phyloP scores from a whole-genome alignment of 768 basidiomycete genomes.

The Tylopilus vinaceipallidus region DNA sequence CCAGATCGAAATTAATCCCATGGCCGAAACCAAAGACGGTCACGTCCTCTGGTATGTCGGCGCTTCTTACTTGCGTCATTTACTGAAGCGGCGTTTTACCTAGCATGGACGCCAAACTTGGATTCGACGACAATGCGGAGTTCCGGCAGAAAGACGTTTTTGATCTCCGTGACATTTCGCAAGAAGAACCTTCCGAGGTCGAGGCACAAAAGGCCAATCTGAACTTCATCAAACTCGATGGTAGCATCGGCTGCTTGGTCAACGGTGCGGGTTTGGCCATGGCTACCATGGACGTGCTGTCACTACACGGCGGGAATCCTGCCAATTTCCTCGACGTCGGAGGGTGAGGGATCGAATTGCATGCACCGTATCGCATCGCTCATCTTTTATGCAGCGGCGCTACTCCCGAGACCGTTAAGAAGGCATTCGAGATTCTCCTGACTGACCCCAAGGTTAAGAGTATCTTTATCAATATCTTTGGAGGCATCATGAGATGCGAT shows the following conservation, averaged over 20 bases:
- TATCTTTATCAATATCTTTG: constrained; percentile 98
- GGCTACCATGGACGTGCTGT: constrained; percentile 99
- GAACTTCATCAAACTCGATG: constrained; percentile 99
- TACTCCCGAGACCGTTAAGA: constrained; percentile 99
- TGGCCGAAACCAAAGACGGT: constrained; percentile 90
- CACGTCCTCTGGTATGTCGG: constrained; percentile 85
- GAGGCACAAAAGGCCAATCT: constrained; percentile 95
- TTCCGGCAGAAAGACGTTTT: constrained; percentile 95
- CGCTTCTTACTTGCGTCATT: background rate
- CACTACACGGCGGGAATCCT: constrained; percentile 92
- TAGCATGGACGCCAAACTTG: constrained; percentile 99
- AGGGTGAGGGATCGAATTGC: constrained; percentile 51
- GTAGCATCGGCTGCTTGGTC: constrained; percentile 94
- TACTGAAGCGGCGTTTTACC: constrained; percentile 1
- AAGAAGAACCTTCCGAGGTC: constrained; percentile 97
- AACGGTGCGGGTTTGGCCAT: constrained; percentile 99
- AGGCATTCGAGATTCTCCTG: constrained; percentile 94
- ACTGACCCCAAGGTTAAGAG: constrained; percentile 92
- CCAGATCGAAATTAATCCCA: constrained; percentile 98
- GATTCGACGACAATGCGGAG: constrained; percentile 99
- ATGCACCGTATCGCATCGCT: background rate
- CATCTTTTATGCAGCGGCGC: constrained; percentile 64
- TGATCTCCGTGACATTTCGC: constrained; percentile 83
- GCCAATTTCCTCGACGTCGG: constrained; percentile 99
- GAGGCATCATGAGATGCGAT: constrained; percentile 99